Base-by-base conservation (phyloP, 768 basidiomycete species). In the Albatrellus ellisii region DNA sequence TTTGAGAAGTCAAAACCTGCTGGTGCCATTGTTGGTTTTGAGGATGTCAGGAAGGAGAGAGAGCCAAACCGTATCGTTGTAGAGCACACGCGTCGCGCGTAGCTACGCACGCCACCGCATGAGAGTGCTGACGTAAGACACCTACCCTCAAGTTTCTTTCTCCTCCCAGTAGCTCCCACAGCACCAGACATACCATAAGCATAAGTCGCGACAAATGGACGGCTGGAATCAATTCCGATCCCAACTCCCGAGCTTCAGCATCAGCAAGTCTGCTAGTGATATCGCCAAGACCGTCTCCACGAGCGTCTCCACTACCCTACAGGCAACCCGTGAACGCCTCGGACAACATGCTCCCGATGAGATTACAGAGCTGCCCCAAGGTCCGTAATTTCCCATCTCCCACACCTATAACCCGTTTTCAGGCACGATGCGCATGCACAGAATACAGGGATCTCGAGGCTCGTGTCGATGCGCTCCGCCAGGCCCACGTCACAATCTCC, bases 371-470 rank as follows among this genome's bases (percentile, higher is more conserved):
- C 71, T 89, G 39, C 85, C 86, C 20, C 80, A 87, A 63, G 89
- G 86, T 82, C 21, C 10, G 57, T 31, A 9, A 28, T 21, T 34
- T 8, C 3, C 20, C 6, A 35, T n/a, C 15, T 18, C 27, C 4
- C n/a, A 15, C 18, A 2, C 25, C 15, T 57, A 20, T 28, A 10
- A 21, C 25, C 34, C 17, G 6, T 43, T 26, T 28, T n/a, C n/a
- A n/a, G 8, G 36, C 17, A 6, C 7, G 8, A 36, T 10, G 22
- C 25, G 40, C 25, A 28, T 35, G 29, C 22, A 15, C 66, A 87
- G 94, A 99, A 60, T 99, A 98, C 72, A 91, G 81, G 55, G 88
- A 94, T 57, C 77, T 99, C 50, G 95, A 99, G 62, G 70, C 79
- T 35, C 82, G 89, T 43, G 95, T 98, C 29, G 95, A 99, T 62